A percentile compares a stretch with the other conserved stretches of the same genome.
phyloP scores from a whole-genome alignment of 257 asterid species.

The Misopates orontium region DNA sequence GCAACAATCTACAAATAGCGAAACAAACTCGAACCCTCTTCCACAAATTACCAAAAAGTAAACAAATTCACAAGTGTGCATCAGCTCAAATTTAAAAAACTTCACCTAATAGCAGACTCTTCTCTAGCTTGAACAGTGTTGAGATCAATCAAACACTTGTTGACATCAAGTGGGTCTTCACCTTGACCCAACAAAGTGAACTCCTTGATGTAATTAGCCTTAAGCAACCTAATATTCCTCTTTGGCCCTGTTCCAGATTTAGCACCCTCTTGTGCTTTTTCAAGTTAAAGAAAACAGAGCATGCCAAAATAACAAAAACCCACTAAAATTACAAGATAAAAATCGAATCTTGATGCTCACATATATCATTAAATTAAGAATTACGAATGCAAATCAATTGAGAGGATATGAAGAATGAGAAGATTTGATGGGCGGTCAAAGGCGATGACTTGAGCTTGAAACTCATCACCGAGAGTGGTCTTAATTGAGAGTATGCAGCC shows the following conservation, averaged over 20 bases:
- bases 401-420: slow-evolving; percentile 52
- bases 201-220: slow-evolving; percentile 81
- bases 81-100: neutral
- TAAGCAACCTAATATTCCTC: slow-evolving; percentile 76
- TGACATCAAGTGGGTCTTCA: slow-evolving; percentile 85
- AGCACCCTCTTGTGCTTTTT: slow-evolving; percentile 69
- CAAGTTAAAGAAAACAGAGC: slow-evolving; percentile 46
- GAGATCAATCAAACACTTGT: slow-evolving; percentile 79
- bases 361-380: neutral
- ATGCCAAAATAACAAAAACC: slow-evolving; percentile 23
- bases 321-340: neutral
- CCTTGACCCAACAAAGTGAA: slow-evolving; percentile 70
- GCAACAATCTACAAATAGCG: neutral
- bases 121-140: slow-evolving; percentile 72
- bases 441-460: slow-evolving; percentile 81
- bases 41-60: neutral
- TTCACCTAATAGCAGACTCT: slow-evolving; percentile 86
- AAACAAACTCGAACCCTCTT: neutral
- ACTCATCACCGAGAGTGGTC: slow-evolving; percentile 87
- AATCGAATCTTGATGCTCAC: neutral
- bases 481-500: slow-evolving; percentile 83
- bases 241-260: slow-evolving; percentile 71
- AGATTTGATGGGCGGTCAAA: slow-evolving; percentile 87
- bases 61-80: neutral
- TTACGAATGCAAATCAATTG: neutral